Evolutionary conservation across 2,329 filamentous ascomycete species (phyloP).

Genomic region (Trichoderma sp.): DNA sequence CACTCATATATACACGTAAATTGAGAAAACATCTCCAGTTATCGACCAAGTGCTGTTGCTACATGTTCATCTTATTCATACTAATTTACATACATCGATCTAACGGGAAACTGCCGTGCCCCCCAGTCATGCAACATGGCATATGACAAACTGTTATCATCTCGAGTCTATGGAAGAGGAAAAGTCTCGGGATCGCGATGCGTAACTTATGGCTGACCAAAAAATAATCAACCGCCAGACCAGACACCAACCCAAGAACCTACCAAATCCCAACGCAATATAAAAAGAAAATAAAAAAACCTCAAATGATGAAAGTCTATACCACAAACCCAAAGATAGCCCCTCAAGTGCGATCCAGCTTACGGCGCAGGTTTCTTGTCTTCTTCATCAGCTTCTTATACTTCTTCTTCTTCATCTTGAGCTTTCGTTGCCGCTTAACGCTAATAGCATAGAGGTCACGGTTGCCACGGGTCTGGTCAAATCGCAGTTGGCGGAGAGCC

Average conservation of each 20-base stretch:
- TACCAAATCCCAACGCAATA: slow-evolving; percentile 35
- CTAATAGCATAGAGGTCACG: slow-evolving; percentile 78
- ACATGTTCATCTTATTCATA: slow-evolving; percentile 28
- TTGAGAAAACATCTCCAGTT: not conserved
- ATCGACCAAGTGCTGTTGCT: slow-evolving; percentile 1
- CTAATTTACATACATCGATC: slow-evolving; percentile 21
- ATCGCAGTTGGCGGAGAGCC: slow-evolving; percentile 64
- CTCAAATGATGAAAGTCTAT: slow-evolving; percentile 34
- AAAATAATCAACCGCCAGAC: slow-evolving; percentile 37
- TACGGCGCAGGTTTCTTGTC: slow-evolving; percentile 85
- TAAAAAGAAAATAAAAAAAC: slow-evolving; percentile 32
- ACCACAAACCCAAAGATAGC: slow-evolving; percentile 26
- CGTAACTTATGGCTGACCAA: slow-evolving; percentile 36
- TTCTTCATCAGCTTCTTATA: slow-evolving; percentile 98
- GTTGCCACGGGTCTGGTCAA: slow-evolving; percentile 57
- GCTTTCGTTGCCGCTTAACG: slow-evolving; percentile 86
- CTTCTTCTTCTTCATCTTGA: slow-evolving; percentile 99
- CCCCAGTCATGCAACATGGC: slow-evolving; percentile 18
- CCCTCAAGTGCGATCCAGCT: slow-evolving; percentile 69
- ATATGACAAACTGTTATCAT: slow-evolving; percentile 40
- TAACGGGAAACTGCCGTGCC: slow-evolving; percentile 15
- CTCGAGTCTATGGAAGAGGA: slow-evolving; percentile 42
- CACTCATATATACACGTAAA: not conserved
- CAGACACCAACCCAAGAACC: slow-evolving; percentile 39
- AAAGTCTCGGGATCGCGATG: slow-evolving; percentile 39